Evolutionary conservation across 768 basidiomycete genomes (phyloP).

Genomic region (Baorangia bicolor): DNA sequence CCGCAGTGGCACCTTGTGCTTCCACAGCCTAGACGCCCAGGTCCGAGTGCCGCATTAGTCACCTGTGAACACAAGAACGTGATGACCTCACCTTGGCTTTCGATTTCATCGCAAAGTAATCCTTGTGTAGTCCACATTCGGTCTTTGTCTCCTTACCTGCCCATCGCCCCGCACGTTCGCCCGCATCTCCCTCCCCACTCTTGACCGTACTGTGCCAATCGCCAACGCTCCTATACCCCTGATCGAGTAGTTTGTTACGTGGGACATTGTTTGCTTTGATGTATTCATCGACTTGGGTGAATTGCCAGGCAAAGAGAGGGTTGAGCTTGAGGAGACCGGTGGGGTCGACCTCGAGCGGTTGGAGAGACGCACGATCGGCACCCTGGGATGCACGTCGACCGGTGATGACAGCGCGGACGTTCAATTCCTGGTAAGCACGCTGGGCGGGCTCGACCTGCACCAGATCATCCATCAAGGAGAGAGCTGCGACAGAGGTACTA

Average conservation of each 20-base stretch:
- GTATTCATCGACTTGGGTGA: constrained; percentile 81
- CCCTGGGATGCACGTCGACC: constrained; percentile 93
- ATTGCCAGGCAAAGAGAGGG: constrained; percentile 88
- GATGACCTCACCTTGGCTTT: constrained; percentile 40
- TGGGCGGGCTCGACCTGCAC: constrained; percentile 90
- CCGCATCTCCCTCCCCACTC: constrained; percentile 62
- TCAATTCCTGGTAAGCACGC: constrained; percentile 77
- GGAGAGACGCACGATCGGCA: constrained; percentile 76
- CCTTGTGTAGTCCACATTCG: constrained; percentile 93
- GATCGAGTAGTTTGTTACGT: constrained; percentile 79
- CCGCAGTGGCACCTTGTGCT: not conserved
- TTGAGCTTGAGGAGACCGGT: constrained; percentile 94
- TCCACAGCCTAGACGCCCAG: not conserved
- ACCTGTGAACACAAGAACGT: not conserved
- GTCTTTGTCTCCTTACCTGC: constrained; percentile 81
- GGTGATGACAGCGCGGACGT: constrained; percentile 88
- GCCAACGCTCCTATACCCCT: constrained; percentile 94
- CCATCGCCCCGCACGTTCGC: constrained; percentile 92
- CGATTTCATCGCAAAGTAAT: constrained; percentile 77
- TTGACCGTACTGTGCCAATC: constrained; percentile 95
- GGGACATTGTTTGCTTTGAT: constrained; percentile 81
- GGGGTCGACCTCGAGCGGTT: constrained; percentile 86
- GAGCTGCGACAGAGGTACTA: not conserved
- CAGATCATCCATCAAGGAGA: not conserved
- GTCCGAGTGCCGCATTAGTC: not conserved